Evolutionary conservation across 805 yeast genomes (phyloP).

Genomic region (Naumovozyma baii): DNA sequence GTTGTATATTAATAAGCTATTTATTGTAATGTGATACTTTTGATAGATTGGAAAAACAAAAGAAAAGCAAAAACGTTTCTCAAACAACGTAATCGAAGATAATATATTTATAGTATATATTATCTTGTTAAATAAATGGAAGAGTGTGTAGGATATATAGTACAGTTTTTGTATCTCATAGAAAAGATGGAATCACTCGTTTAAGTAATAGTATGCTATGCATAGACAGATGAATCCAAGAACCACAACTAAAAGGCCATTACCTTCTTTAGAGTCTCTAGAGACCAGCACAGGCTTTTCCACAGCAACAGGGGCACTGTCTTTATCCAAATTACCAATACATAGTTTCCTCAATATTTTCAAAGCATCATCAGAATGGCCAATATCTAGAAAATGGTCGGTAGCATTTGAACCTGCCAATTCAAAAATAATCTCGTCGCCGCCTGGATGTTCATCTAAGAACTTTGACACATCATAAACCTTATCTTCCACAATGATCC

Average conservation of each 20-base stretch:
- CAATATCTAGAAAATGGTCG: constrained; percentile 77
- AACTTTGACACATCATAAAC: constrained; percentile 74
- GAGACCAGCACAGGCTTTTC: constrained; percentile 23
- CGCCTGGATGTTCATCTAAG: constrained; percentile 60
- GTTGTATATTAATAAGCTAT: too few species aligned
- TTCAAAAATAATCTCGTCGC: constrained; percentile 70
- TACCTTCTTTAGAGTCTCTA: constrained; percentile 52
- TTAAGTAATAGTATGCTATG: constrained; percentile 22
- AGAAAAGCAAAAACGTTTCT: too few species aligned
- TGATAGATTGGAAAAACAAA: too few species aligned
- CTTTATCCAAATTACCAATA: constrained; percentile 73
- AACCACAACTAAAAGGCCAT: constrained; percentile 73
- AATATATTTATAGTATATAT: neutral
- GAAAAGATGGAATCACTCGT: constrained; percentile 9
- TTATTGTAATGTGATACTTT: too few species aligned
- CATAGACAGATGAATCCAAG: constrained; percentile 46
- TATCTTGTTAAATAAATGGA: neutral
- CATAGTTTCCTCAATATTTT: constrained; percentile 58
- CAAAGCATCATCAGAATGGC: constrained; percentile 94
- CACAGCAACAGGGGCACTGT: constrained; percentile 31
- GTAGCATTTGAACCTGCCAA: constrained; percentile 82
- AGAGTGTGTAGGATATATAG: neutral
- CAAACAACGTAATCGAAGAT: too few species aligned
- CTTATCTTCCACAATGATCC: constrained; percentile 76
- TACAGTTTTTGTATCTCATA: neutral